phyloP scores from a whole-genome alignment of 2,329 filamentous ascomycete genomes.

The Clonostachys rhizophaga region DNA sequence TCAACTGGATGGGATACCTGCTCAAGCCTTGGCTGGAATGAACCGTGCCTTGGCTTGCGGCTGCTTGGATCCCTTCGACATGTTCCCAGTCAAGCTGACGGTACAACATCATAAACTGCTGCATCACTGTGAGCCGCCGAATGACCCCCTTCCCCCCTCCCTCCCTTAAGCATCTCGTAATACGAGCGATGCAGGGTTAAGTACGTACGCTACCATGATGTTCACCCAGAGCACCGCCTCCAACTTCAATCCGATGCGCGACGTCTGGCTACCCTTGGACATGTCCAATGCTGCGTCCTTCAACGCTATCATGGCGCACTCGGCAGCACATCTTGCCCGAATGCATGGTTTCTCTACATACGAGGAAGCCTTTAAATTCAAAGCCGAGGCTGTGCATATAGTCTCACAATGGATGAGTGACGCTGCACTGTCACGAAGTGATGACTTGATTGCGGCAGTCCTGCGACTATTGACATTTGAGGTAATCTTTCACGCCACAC shows the following conservation, averaged over 20 bases:
- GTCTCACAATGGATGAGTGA: conserved; percentile 23
- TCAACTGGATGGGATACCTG: conserved; percentile 6
- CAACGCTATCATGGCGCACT: conserved; percentile 32
- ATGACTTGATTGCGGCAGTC: conserved; percentile 13
- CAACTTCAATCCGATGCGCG: conserved; percentile 28
- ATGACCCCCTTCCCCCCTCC: not conserved
- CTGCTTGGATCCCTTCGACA: conserved; percentile 25
- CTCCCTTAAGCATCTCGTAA: not conserved
- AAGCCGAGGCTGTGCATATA: conserved; percentile 25
- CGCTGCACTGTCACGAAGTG: conserved; percentile 16
- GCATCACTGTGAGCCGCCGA: conserved; percentile 22
- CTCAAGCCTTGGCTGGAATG: conserved; percentile 15
- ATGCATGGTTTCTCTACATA: conserved; percentile 19
- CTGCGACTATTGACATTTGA: conserved; percentile 3
- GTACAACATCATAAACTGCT: conserved; percentile 25
- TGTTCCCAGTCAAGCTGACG: conserved; percentile 22
- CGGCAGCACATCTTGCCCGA: conserved; percentile 27
- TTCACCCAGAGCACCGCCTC: conserved; percentile 16
- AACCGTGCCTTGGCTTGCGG: conserved; percentile 16
- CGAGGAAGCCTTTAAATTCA: conserved; percentile 19
- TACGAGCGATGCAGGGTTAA: conserved; percentile 13
- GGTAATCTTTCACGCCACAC: not conserved
- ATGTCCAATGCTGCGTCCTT: conserved; percentile 32
- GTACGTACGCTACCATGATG: conserved; percentile 21
- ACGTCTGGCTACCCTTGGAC: conserved; percentile 31